Evolutionary conservation across 108 stramenopile genomes (phyloP).

Genomic region (Cyclotella choctawhatcheeana): DNA sequence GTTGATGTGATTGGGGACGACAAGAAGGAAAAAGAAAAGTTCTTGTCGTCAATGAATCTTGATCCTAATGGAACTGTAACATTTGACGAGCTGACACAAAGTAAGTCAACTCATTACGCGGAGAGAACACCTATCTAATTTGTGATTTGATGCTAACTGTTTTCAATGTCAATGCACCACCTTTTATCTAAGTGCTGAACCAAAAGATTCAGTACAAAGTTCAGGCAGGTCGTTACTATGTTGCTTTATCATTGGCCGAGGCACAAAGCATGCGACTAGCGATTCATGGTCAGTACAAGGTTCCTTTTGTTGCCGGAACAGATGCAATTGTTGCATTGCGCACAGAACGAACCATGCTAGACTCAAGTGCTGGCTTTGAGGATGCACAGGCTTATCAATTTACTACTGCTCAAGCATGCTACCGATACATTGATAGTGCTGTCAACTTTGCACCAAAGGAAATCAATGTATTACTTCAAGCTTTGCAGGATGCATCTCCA

Average conservation of each 20-base stretch:
- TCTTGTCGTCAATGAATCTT: slow-evolving; percentile 76
- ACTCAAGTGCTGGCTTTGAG: slow-evolving; percentile 82
- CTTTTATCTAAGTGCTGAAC: slow-evolving; percentile 68
- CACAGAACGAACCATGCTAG: slow-evolving; percentile 83
- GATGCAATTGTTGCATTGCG: slow-evolving; percentile 83
- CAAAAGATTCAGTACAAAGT: slow-evolving; percentile 87
- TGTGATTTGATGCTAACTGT: background rate
- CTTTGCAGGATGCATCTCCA: slow-evolving; percentile 89
- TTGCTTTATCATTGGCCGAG: slow-evolving; percentile 92
- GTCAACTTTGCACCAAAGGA: slow-evolving; percentile 92
- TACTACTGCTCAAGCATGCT: slow-evolving; percentile 90
- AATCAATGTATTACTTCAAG: slow-evolving; percentile 88
- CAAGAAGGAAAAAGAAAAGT: slow-evolving; percentile 84
- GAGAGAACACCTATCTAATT: no score
- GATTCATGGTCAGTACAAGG: slow-evolving; percentile 82
- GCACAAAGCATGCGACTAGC: slow-evolving; percentile 95
- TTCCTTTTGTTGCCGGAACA: slow-evolving; percentile 79
- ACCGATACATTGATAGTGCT: slow-evolving; percentile 94
- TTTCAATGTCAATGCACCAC: no score
- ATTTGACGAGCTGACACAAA: slow-evolving; percentile 87
- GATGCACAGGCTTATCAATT: slow-evolving; percentile 89
- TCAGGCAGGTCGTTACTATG: slow-evolving; percentile 95
- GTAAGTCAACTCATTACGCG: no score
- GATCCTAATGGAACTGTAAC: slow-evolving; percentile 75
- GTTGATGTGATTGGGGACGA: slow-evolving; percentile 89